Evolutionary conservation across 179 eudicot genomes (phyloP).

Genomic region (Sideroxylon spinosum): DNA sequence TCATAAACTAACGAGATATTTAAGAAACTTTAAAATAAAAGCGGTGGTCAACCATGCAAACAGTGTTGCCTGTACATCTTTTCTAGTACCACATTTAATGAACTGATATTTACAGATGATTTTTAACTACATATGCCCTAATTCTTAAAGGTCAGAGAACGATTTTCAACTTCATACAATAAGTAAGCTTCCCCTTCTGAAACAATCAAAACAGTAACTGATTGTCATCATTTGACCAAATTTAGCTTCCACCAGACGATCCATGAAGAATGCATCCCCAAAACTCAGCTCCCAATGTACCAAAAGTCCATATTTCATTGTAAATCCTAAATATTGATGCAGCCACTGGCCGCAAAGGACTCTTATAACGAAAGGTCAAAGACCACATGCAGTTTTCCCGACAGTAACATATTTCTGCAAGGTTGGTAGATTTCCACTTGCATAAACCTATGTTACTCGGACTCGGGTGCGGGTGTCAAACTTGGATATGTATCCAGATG

Average conservation of each 20-base stretch:
- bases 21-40: not conserved
- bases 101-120: not conserved
- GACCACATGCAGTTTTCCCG: not conserved
- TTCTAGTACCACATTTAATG: not conserved
- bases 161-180: not conserved
- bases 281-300: not conserved
- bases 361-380: not conserved
- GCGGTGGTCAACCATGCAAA: not conserved
- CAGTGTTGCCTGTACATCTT: not conserved
- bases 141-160: not conserved
- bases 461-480: no score
- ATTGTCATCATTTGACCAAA: not conserved
- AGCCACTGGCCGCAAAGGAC: not conserved
- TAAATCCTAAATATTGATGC: not conserved
- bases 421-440: constrained; percentile 1
- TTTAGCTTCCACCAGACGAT: not conserved
- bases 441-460: no score
- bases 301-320: not conserved
- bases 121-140: not conserved
- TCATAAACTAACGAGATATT: constrained; percentile 2
- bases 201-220: not conserved
- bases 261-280: not conserved
- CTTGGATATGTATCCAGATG: no score
- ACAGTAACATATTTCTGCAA: not conserved
- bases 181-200: not conserved